A percentile compares a stretch with the other conserved stretches of the same genome.
Evolutionary conservation across 164 flowering plant species (phyloP).

Genomic region (Macadamia tetraphylla): DNA sequence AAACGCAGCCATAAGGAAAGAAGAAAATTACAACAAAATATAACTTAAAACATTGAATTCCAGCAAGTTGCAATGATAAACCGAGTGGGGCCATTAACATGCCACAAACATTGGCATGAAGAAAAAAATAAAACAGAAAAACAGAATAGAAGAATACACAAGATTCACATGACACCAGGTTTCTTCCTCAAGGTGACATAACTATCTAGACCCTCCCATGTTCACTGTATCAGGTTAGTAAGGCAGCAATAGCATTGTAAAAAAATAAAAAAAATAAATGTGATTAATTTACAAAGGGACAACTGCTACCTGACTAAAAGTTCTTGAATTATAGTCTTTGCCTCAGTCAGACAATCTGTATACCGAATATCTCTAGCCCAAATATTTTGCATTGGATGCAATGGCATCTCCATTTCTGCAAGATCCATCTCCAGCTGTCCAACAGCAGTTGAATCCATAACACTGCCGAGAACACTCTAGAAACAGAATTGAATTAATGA

Average conservation of each 20-base stretch:
- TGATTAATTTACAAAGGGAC: background rate
- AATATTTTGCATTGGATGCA: constrained; percentile 38
- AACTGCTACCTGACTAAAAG: constrained; percentile 12
- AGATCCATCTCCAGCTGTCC: constrained; percentile 26
- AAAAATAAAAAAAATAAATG: too few relatives aligned
- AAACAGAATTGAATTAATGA: background rate
- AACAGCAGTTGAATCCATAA: constrained; percentile 43
- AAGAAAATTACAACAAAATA: too few relatives aligned
- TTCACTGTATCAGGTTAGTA: background rate
- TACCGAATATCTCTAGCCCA: constrained; percentile 50
- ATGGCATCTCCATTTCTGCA: constrained; percentile 24
- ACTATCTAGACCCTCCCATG: too few relatives aligned
- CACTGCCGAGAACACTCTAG: constrained; percentile 46
- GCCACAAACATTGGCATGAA: too few relatives aligned
- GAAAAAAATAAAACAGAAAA: too few relatives aligned
- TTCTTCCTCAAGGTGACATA: background rate
- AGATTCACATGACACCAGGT: too few relatives aligned
- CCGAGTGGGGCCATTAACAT: too few relatives aligned
- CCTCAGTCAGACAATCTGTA: constrained; percentile 39
- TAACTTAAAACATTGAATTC: too few relatives aligned
- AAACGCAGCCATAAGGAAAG: too few relatives aligned
- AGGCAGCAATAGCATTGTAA: background rate
- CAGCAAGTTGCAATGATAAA: too few relatives aligned
- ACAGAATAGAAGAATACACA: too few relatives aligned
- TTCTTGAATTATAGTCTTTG: constrained; percentile 39